phyloP scores from a whole-genome alignment of 495 filamentous ascomycete species.

The Penicillium subrubescens region DNA sequence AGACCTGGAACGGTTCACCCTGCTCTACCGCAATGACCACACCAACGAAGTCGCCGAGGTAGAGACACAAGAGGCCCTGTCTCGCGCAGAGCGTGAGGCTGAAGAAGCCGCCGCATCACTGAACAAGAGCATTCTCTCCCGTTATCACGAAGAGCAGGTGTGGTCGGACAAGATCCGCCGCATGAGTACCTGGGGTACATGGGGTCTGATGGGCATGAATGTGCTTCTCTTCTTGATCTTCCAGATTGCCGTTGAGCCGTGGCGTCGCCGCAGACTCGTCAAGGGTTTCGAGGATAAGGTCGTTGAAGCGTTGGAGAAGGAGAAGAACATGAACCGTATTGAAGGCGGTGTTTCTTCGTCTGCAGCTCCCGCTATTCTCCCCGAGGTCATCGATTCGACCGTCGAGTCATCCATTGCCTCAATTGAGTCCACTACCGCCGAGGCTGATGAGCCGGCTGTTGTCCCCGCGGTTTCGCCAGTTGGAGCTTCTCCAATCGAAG shows the following conservation, averaged over 20 bases:
- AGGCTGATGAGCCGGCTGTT: not conserved
- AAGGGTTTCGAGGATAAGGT: slow-evolving; percentile 79
- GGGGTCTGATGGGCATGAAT: slow-evolving; percentile 97
- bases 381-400: slow-evolving; percentile 19
- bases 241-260: slow-evolving; percentile 93
- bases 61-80: slow-evolving; percentile 69
- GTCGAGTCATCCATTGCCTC: slow-evolving; percentile 10
- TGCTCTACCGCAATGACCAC: slow-evolving; percentile 89
- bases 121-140: slow-evolving; percentile 75
- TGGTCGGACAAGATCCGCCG: slow-evolving; percentile 97
- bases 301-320: slow-evolving; percentile 76
- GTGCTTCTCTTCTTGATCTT: slow-evolving; percentile 85
- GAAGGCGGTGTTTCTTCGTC: slow-evolving; percentile 25
- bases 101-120: slow-evolving; percentile 74
- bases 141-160: slow-evolving; percentile 99
- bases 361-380: slow-evolving; percentile 5
- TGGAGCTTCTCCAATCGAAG: slow-evolving; percentile 3
- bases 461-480: not conserved
- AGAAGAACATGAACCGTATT: slow-evolving; percentile 46
- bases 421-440: slow-evolving; percentile 4
- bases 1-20: slow-evolving; percentile 94
- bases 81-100: slow-evolving; percentile 72
- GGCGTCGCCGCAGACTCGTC: slow-evolving; percentile 79
- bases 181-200: slow-evolving; percentile 97
- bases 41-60: slow-evolving; percentile 86